Percentiles rank a stretch among this genome's conserved stretches.
These are phyloP conservation scores for Exophiala xenobiotica DNA, from an alignment of 2,329 filamentous ascomycete genomes.

Conservation along the genomic window DNA sequence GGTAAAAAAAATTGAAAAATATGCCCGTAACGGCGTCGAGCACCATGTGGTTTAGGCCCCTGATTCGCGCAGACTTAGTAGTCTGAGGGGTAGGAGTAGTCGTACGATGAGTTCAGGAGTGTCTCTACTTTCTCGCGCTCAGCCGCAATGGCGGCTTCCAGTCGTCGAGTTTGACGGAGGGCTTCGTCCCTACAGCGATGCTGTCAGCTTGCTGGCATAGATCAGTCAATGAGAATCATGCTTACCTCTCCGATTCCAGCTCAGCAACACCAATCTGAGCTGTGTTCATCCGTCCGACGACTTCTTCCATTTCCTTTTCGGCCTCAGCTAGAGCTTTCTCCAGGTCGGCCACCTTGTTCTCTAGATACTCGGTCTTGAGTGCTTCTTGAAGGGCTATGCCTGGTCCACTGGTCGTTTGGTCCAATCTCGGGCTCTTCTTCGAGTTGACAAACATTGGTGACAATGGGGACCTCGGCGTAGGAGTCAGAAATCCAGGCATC, in stretches of 20 bases:
- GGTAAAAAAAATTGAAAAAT: neutral
- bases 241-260: conserved; percentile 59
- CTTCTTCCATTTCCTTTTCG: conserved; percentile 79
- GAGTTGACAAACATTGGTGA: conserved; percentile 60
- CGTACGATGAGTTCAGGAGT: conserved; percentile 18
- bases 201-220: conserved; percentile 30
- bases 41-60: too few species aligned
- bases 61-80: too few species aligned
- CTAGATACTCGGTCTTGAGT: conserved; percentile 70
- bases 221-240: conserved; percentile 6
- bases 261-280: conserved; percentile 81
- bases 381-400: conserved; percentile 64
- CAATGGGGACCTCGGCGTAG: conserved; percentile 59
- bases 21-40: neutral
- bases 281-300: conserved; percentile 76
- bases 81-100: conserved; percentile 22
- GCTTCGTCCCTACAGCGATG: conserved; percentile 62
- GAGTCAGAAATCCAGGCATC: conserved; percentile 36
- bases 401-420: conserved; percentile 61
- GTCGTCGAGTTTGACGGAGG: conserved; percentile 65
- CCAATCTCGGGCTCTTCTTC: conserved; percentile 59
- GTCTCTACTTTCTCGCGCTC: conserved; percentile 54
- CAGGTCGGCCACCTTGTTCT: conserved; percentile 76
- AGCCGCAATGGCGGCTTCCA: conserved; percentile 66
- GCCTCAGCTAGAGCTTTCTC: conserved; percentile 76